A percentile compares a stretch with the other conserved stretches of the same genome.
These are phyloP conservation scores for Cymbopogon citratus DNA, from an alignment of 176 grass and related monocot genomes.

Conservation along the genomic window DNA sequence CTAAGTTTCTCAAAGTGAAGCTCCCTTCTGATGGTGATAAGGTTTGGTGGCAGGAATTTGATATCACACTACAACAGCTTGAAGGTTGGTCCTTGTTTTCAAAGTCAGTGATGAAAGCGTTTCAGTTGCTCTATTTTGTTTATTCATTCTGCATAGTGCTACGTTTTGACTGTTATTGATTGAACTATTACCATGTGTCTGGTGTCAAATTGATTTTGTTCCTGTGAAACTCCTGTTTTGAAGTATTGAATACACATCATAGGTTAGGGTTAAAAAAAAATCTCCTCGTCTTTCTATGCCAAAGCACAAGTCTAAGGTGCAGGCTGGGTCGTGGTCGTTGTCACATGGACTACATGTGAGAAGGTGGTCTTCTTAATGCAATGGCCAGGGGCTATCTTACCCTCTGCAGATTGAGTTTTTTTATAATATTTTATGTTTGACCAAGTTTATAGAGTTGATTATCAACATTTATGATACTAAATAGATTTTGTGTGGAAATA, in stretches of 20 bases:
- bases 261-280: not conserved
- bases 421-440: not conserved
- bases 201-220: not conserved
- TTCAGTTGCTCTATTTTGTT: not conserved
- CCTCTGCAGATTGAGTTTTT: not conserved
- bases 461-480: not conserved
- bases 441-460: not conserved
- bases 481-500: not conserved
- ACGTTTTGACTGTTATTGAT: not conserved
- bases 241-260: not conserved
- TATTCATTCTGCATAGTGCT: not conserved
- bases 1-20: conserved; percentile 96
- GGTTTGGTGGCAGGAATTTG: conserved; percentile 92
- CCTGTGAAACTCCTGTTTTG: not conserved
- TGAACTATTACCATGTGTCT: not conserved
- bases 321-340: not conserved
- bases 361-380: not conserved
- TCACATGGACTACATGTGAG: not conserved
- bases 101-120: conserved; percentile 15
- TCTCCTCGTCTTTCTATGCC: not conserved
- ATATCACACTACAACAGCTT: conserved; percentile 82
- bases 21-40: conserved; percentile 89
- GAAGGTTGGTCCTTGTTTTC: conserved; percentile 77
- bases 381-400: not conserved
- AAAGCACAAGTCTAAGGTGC: not conserved